phyloP scores from a whole-genome alignment of 139 green algal genomes.

The Chlamydomonas applanata region DNA sequence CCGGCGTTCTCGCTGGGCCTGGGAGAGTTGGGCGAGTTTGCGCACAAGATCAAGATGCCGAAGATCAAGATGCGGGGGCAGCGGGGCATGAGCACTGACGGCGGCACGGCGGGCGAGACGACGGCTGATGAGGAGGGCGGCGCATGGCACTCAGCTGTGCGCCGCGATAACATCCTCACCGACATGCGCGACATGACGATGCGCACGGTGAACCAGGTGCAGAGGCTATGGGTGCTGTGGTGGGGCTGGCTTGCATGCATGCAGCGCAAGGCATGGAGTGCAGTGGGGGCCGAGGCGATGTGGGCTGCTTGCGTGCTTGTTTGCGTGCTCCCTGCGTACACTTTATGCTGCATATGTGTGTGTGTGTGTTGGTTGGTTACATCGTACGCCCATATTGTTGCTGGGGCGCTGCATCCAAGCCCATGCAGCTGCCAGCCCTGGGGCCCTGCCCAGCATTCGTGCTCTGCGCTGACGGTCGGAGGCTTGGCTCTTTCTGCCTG shows the following conservation, averaged over 20 bases:
- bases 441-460: too few relatives aligned
- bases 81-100: background rate
- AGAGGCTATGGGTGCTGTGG: background rate
- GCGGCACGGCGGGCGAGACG: background rate
- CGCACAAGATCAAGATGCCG: slow-evolving; percentile 3
- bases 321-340: too few relatives aligned
- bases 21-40: background rate
- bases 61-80: slow-evolving; percentile 1
- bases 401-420: too few relatives aligned
- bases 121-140: slow-evolving; percentile 1
- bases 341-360: too few relatives aligned
- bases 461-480: too few relatives aligned
- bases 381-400: too few relatives aligned
- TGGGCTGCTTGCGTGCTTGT: too few relatives aligned
- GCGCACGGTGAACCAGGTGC: background rate
- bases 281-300: too few relatives aligned
- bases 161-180: slow-evolving; percentile 1
- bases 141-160: slow-evolving; percentile 4
- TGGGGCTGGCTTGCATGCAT: too few relatives aligned
- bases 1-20: background rate
- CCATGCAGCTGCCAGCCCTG: too few relatives aligned
- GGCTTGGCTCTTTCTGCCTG: background rate
- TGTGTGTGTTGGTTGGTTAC: too few relatives aligned
- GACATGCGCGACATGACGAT: background rate
- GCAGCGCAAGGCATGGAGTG: too few relatives aligned